Evolutionary conservation across 2,329 filamentous ascomycete species (phyloP).

Genomic region (Trichoderma lentiforme): DNA sequence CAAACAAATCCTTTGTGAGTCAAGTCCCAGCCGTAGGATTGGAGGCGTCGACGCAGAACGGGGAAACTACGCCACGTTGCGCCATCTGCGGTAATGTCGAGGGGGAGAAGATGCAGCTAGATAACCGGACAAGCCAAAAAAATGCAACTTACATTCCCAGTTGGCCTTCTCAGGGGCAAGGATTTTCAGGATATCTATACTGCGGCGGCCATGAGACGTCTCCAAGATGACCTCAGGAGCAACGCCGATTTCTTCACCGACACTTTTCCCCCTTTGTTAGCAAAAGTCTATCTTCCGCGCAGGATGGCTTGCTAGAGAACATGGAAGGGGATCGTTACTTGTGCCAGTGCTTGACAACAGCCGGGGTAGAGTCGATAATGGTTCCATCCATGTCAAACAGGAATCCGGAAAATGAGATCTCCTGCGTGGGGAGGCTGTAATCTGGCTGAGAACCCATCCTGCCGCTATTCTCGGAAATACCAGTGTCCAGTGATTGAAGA

Average conservation of each 20-base stretch:
- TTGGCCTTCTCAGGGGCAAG: slow-evolving; percentile 83
- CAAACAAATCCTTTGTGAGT: not conserved
- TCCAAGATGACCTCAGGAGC: slow-evolving; percentile 80
- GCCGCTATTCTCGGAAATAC: not conserved
- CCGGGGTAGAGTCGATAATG: slow-evolving; percentile 76
- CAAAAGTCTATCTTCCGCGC: not conserved
- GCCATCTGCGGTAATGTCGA: not conserved
- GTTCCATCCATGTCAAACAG: slow-evolving; percentile 80
- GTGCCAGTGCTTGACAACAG: slow-evolving; percentile 76
- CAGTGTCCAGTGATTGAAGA: not conserved
- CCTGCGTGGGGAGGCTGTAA: slow-evolving; percentile 44
- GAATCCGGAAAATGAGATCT: slow-evolving; percentile 52
- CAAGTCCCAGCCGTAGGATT: not conserved
- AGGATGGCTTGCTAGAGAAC: not conserved
- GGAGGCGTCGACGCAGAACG: not conserved
- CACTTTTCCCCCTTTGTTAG: slow-evolving; percentile 42
- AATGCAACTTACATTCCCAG: slow-evolving; percentile 73
- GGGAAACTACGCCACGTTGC: not conserved
- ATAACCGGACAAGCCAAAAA: not conserved
- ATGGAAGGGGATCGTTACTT: slow-evolving; percentile 43
- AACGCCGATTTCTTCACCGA: slow-evolving; percentile 79
- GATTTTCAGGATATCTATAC: slow-evolving; percentile 78
- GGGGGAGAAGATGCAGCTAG: not conserved
- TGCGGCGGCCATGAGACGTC: slow-evolving; percentile 86
- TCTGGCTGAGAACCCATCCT: slow-evolving; percentile 36